A percentile compares a stretch with the other conserved stretches of the same genome.
Conservation (phyloP, 805 yeast species). For the Yamadazyma paraphyllophila region DNA sequence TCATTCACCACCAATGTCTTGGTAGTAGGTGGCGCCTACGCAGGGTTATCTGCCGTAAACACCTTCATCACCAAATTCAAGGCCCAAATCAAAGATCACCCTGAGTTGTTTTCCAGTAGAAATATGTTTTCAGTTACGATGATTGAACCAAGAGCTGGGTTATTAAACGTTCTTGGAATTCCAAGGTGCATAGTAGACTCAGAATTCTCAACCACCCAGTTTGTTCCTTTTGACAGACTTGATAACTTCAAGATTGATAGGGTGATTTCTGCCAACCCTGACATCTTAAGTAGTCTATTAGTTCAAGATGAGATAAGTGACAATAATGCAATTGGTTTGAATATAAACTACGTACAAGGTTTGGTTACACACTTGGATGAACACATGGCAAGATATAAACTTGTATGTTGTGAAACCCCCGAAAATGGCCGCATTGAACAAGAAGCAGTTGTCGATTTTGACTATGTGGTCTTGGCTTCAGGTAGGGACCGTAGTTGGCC, state of each 20-base stretch:
- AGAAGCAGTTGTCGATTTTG: slow-evolving; percentile 31
- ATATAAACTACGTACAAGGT: slow-evolving; percentile 32
- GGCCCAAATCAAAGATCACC: slow-evolving; percentile 7
- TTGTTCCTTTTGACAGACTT: slow-evolving; percentile 29
- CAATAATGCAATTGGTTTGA: slow-evolving; percentile 6
- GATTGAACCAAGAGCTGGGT: slow-evolving; percentile 40
- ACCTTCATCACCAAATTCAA: slow-evolving; percentile 26
- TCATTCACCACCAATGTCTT: slow-evolving; percentile 33
- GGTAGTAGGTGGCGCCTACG: slow-evolving; percentile 42
- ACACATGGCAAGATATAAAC: slow-evolving; percentile 24
- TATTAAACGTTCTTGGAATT: slow-evolving; percentile 38
- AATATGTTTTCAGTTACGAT: slow-evolving; percentile 28
- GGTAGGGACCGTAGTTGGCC: slow-evolving; percentile 57
- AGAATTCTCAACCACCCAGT: slow-evolving; percentile 40
- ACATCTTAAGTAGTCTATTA: slow-evolving; percentile 10
- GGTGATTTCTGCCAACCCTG: slow-evolving; percentile 24
- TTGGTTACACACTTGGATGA: slow-evolving; percentile 25
- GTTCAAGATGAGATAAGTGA: slow-evolving; percentile 3
- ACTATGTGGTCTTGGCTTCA: slow-evolving; percentile 46
- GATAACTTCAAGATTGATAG: slow-evolving; percentile 28
- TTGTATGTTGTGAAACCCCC: slow-evolving; percentile 13
- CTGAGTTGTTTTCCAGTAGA: slow-evolving; percentile 1
- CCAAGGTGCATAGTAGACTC: slow-evolving; percentile 39
- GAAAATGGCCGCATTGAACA: slow-evolving; percentile 1
- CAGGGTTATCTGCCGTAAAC: slow-evolving; percentile 37